phyloP scores from a whole-genome alignment of 805 yeast genomes.

The Candida silvatica region DNA sequence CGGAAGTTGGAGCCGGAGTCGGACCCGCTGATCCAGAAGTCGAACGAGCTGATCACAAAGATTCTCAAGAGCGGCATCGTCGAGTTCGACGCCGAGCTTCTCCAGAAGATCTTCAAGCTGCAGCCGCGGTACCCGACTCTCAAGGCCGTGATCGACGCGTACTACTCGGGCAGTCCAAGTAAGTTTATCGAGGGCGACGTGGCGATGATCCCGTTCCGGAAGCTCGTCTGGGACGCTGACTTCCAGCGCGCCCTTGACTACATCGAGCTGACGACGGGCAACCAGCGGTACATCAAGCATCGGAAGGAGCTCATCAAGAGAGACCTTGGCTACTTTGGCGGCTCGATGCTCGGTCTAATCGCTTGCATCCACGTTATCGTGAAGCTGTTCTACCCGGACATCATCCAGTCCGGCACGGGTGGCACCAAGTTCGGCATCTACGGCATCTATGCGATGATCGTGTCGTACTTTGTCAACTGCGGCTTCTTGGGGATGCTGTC shows the following conservation, averaged over 20 bases:
- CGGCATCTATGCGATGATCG: slow-evolving; percentile 36
- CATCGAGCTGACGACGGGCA: slow-evolving; percentile 55
- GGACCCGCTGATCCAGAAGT: slow-evolving; percentile 12
- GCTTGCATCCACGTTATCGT: slow-evolving; percentile 39
- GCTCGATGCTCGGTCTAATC: slow-evolving; percentile 32
- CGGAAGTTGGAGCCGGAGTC: slow-evolving; percentile 13
- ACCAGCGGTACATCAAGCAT: slow-evolving; percentile 35
- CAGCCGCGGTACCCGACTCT: slow-evolving; percentile 19
- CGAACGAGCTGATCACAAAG: slow-evolving; percentile 13
- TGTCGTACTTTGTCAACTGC: slow-evolving; percentile 39
- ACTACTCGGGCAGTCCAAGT: slow-evolving; percentile 14
- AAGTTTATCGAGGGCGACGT: slow-evolving; percentile 25
- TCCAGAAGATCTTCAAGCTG: slow-evolving; percentile 15
- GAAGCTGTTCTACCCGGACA: slow-evolving; percentile 25
- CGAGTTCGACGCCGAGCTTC: slow-evolving; percentile 11
- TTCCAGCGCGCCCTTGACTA: slow-evolving; percentile 46
- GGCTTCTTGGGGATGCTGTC: slow-evolving; percentile 34
- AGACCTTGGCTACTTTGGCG: slow-evolving; percentile 32
- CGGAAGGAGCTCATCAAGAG: slow-evolving; percentile 20
- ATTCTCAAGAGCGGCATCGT: slow-evolving; percentile 12
- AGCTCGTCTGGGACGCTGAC: slow-evolving; percentile 50
- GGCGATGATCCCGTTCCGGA: slow-evolving; percentile 58
- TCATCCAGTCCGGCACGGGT: slow-evolving; percentile 25
- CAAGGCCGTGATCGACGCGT: slow-evolving; percentile 17
- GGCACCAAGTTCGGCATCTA: slow-evolving; percentile 24